A percentile compares a stretch with the other conserved stretches of the same genome.
phyloP scores from a whole-genome alignment of 176 grass and related monocot species.

The Metroxylon sagu region DNA sequence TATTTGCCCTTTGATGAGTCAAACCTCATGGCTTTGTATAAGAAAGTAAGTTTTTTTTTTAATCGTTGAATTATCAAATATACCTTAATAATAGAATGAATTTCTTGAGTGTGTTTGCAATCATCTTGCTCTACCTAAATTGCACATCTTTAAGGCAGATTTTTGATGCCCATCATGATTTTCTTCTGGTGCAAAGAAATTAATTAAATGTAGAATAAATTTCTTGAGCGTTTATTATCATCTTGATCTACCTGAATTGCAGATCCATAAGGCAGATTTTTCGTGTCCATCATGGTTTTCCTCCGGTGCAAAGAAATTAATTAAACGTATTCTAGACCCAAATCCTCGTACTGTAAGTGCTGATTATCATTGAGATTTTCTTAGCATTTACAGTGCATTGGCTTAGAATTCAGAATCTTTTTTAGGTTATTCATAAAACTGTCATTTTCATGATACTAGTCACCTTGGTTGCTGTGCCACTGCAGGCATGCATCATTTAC shows the following conservation, averaged over 20 bases:
- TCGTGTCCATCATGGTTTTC: slow-evolving; percentile 66
- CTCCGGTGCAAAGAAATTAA: slow-evolving; percentile 58
- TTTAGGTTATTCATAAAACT: too few relatives aligned
- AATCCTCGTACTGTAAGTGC: slow-evolving; percentile 72
- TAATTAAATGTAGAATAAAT: slow-evolving; percentile 46
- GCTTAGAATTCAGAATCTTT: too few relatives aligned
- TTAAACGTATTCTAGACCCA: slow-evolving; percentile 85
- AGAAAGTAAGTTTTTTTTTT: slow-evolving; percentile 37
- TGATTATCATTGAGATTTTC: not conserved
- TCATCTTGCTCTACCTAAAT: slow-evolving; percentile 12
- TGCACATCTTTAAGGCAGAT: slow-evolving; percentile 63
- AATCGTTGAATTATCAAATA: not conserved
- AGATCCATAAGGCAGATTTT: slow-evolving; percentile 71
- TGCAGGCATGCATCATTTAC: too few relatives aligned
- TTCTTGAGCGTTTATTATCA: not conserved
- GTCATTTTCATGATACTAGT: too few relatives aligned
- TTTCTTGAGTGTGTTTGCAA: not conserved
- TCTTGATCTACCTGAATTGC: slow-evolving; percentile 17
- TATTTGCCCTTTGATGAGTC: slow-evolving; percentile 88
- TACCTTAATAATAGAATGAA: slow-evolving; percentile 8
- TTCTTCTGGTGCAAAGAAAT: slow-evolving; percentile 59
- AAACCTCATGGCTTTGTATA: slow-evolving; percentile 59
- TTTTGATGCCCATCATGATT: slow-evolving; percentile 58
- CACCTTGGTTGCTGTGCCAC: too few relatives aligned
- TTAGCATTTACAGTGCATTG: not conserved